Evolutionary conservation across 2,329 filamentous ascomycete species (phyloP), one percentile per base, ranked within the genome.

Genomic region (Pseudogymnoascus sp.): DNA sequence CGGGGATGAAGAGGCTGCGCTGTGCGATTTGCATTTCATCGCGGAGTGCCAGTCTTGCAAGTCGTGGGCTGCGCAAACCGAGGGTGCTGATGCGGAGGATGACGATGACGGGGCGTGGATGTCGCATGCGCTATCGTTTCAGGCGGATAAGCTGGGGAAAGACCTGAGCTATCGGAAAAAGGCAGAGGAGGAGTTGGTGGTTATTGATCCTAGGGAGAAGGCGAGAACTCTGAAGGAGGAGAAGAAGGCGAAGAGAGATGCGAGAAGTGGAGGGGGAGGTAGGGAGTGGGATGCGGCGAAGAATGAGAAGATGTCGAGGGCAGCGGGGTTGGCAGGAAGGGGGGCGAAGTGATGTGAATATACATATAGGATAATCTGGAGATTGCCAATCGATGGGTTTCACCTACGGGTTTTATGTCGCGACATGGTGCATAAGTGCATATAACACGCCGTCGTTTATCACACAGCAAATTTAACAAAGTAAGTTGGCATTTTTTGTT

Each of bases 1-100:
- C 65, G 81, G 82, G 16, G 87, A 87, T 2, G 85, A 89, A 40
- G 91, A 96, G 73, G 87, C 86, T 2, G 82, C 82, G 60, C 80
- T 96, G 3, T 99, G 95, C 72, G 95, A 97, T 74, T 78, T 99
- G 37, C 95, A 99, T 74, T 99, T 97, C 75, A 96, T 99, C 67
- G 90, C 89, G 59, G 90, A 96, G 70, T 99, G 95, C 74, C 91
- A 96, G 73, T 96, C 91, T 50, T 97, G 95, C 74, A 86, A 85
- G 64, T 84, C 88, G 0, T 96, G 93, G 91, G 89, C 96, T 71
- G 73, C 73, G 5, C 72, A 76, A 37, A 69, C 68, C 14, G 76
- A 78, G 10, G 81, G 80, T 42, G 84, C 80, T 3, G 79, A 80
- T 11, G 79, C 82, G 21, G 78, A 79, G 2, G 84, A 87, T 3